Conservation (phyloP, 1,139 yeast species). For the Diutina sp. region DNA sequence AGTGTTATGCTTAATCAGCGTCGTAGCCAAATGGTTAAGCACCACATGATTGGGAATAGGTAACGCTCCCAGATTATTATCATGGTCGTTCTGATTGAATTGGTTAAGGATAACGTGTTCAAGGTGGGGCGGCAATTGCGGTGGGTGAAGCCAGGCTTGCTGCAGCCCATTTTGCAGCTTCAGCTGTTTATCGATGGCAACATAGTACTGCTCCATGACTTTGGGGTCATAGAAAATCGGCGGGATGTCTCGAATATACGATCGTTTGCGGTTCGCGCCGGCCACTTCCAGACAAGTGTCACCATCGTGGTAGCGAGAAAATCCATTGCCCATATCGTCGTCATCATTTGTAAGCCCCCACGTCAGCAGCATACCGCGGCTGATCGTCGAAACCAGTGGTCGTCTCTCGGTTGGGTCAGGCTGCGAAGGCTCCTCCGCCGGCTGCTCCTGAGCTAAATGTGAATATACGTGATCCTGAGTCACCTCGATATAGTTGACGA, state of each 20-base stretch:
- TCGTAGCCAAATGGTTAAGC: conserved; percentile 35
- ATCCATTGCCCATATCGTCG: conserved; percentile 77
- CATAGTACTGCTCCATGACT: conserved; percentile 48
- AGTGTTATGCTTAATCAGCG: conserved; percentile 35
- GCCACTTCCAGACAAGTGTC: conserved; percentile 10
- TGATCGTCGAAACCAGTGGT: neutral
- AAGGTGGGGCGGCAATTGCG: conserved; percentile 39
- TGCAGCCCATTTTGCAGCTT: conserved; percentile 47
- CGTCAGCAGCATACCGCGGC: conserved; percentile 14
- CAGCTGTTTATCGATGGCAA: conserved; percentile 60
- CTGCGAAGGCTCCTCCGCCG: conserved; percentile 9
- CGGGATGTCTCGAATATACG: conserved; percentile 66
- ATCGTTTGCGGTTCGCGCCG: conserved; percentile 10
- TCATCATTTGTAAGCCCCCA: conserved; percentile 50
- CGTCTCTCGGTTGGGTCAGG: conserved; percentile 5
- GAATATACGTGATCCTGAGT: conserved; percentile 27
- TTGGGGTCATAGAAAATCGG: conserved; percentile 77
- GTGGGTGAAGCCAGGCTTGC: conserved; percentile 56
- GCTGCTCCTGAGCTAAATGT: conserved; percentile 11
- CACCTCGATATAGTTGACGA: conserved; percentile 35
- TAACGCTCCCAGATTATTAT: conserved; percentile 35
- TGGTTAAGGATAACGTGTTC: conserved; percentile 35
- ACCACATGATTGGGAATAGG: conserved; percentile 39
- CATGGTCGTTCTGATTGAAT: conserved; percentile 32
- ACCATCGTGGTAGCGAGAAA: conserved; percentile 55